Evolutionary conservation across 768 basidiomycete genomes (phyloP).

Genomic region (Chalciporus sphaerocephalus): DNA sequence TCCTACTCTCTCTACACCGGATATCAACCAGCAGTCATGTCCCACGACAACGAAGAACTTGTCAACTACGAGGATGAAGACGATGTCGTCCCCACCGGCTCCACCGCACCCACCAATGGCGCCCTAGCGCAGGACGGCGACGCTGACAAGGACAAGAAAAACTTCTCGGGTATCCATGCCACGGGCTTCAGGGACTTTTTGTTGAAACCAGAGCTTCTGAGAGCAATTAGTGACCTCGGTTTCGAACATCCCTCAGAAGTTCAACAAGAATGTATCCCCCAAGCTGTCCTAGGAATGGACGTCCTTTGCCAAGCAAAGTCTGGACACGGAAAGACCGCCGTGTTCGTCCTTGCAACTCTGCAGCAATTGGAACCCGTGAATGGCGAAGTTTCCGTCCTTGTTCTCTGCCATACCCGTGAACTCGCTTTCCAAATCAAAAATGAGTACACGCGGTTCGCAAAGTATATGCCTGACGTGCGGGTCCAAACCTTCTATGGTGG

Average conservation of each 20-base stretch:
- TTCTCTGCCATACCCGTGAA: constrained; percentile 98
- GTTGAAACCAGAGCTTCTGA: constrained; percentile 87
- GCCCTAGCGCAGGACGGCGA: no score
- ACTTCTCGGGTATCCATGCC: constrained; percentile 99
- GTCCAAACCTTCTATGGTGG: constrained; percentile 98
- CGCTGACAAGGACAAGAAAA: constrained; percentile 87
- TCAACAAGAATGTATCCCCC: constrained; percentile 99
- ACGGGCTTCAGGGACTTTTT: constrained; percentile 99
- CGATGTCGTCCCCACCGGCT: no score
- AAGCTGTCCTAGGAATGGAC: constrained; percentile 99
- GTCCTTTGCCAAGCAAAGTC: constrained; percentile 99
- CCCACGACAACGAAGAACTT: no score
- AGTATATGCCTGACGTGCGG: constrained; percentile 99
- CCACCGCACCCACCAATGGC: no score
- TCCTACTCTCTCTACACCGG: no score
- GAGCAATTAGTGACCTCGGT: constrained; percentile 98
- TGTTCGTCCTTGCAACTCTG: constrained; percentile 91
- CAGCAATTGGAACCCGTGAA: constrained; percentile 98
- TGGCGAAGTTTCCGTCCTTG: constrained; percentile 96
- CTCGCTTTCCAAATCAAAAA: constrained; percentile 99
- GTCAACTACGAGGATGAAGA: no score
- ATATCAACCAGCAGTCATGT: no score
- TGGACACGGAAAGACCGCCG: constrained; percentile 97
- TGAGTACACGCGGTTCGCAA: constrained; percentile 97
- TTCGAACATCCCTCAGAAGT: constrained; percentile 99